Conservation (phyloP, 1,284 basidiomycete species). For the Ganoderma sp. region DNA sequence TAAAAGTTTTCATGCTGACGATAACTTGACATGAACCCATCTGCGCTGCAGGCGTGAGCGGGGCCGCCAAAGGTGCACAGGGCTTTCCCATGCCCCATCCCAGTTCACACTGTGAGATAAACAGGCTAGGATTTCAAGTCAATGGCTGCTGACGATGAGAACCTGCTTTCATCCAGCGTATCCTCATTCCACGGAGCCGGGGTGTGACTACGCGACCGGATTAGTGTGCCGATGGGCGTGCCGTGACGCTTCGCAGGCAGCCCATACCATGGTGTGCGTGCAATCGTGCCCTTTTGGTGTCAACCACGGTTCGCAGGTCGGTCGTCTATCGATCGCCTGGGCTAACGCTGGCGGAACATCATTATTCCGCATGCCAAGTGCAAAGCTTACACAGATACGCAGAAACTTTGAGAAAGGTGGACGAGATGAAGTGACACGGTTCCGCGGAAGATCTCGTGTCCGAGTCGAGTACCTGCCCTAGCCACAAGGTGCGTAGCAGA, state of each 20-base stretch:
- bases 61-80: neutral
- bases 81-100: conserved; percentile 7
- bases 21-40: too few relatives aligned
- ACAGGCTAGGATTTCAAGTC: conserved; percentile 7
- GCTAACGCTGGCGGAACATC: neutral
- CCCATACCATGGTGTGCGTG: conserved; percentile 9
- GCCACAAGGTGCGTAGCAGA: neutral
- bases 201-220: conserved; percentile 12
- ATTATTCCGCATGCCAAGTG: neutral
- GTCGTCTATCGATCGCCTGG: conserved; percentile 11
- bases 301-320: conserved; percentile 13
- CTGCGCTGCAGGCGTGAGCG: neutral
- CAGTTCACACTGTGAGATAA: conserved; percentile 22
- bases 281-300: conserved; percentile 19
- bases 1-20: neutral
- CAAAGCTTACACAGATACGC: neutral
- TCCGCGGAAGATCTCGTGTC: neutral
- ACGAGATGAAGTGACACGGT: neutral
- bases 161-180: neutral
- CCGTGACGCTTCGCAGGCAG: neutral
- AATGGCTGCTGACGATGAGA: conserved; percentile 19
- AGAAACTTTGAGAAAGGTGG: neutral
- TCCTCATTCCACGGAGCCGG: conserved; percentile 20
- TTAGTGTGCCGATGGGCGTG: conserved; percentile 18
- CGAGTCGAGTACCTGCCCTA: neutral